A percentile compares a stretch with the other conserved stretches of the same genome.
Evolutionary conservation across 2,329 filamentous ascomycete genomes (phyloP).

Genomic region (Dothidotthia symphoricarpi): DNA sequence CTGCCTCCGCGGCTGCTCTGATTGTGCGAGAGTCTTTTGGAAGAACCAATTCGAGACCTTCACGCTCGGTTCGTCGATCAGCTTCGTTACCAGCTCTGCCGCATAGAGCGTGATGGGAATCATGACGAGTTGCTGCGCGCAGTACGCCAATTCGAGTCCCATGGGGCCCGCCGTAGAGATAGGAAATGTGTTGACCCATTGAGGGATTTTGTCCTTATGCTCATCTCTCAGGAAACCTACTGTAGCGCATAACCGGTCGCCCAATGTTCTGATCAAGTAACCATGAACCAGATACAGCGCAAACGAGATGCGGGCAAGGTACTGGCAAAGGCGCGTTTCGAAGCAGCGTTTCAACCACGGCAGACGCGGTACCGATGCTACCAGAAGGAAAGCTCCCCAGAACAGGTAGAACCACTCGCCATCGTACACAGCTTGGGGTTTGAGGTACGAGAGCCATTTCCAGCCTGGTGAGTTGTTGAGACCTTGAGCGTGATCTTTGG

Average conservation of each 20-base stretch:
- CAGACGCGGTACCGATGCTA: conserved; percentile 59
- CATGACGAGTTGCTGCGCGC: conserved; percentile 58
- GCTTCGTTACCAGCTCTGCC: conserved; percentile 36
- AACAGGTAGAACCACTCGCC: conserved; percentile 69
- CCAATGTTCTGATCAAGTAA: conserved; percentile 45
- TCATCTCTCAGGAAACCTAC: conserved; percentile 55
- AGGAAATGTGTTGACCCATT: conserved; percentile 58
- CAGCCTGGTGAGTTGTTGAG: conserved; percentile 59
- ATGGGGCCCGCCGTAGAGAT: conserved; percentile 57
- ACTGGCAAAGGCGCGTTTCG: conserved; percentile 52
- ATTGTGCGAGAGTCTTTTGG: conserved; percentile 42
- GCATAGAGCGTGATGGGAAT: conserved; percentile 32
- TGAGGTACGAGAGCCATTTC: conserved; percentile 60
- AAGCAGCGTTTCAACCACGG: conserved; percentile 50
- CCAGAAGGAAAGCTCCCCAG: conserved; percentile 57
- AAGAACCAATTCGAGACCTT: conserved; percentile 54
- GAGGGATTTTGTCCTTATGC: conserved; percentile 52
- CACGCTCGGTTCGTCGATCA: conserved; percentile 55
- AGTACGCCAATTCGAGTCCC: conserved; percentile 57
- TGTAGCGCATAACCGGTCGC: conserved; percentile 61
- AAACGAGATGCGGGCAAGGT: conserved; percentile 58
- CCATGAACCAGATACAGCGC: conserved; percentile 61
- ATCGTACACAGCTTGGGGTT: conserved; percentile 64
- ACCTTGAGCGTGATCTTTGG: conserved; percentile 44
- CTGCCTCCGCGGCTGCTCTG: conserved; percentile 8